phyloP scores from a whole-genome alignment of 116 monocot genomes.

The Zostera marina region DNA sequence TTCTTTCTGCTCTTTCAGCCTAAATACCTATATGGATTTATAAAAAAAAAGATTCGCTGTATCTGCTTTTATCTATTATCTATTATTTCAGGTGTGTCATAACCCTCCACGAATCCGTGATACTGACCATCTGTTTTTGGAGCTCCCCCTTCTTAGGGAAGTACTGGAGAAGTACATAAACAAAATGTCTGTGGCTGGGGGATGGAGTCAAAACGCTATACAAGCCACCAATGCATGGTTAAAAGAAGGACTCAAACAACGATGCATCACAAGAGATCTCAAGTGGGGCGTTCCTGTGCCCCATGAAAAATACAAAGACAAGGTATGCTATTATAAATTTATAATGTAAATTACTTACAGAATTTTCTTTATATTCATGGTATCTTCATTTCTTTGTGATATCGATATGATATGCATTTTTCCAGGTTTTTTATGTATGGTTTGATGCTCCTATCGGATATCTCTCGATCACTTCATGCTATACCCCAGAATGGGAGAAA shows the following conservation, averaged over 20 bases:
- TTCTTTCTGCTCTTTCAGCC: no score
- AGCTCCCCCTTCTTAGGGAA: conserved; percentile 61
- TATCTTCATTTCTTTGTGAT: background rate
- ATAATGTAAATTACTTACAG: background rate
- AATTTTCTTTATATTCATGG: background rate
- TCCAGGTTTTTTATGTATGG: conserved; percentile 97
- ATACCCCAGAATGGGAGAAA: conserved; percentile 83
- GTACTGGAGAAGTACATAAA: conserved; percentile 67
- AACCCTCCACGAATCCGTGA: conserved; percentile 66
- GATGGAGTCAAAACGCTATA: conserved; percentile 93
- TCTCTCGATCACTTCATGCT: conserved; percentile 77
- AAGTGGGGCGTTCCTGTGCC: conserved; percentile 99
- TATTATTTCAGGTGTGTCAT: conserved; percentile 40
- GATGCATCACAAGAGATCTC: conserved; percentile 97
- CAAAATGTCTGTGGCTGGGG: conserved; percentile 44
- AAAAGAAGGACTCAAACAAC: conserved; percentile 72
- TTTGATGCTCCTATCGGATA: conserved; percentile 99
- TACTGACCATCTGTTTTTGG: conserved; percentile 85
- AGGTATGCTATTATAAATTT: conserved; percentile 19
- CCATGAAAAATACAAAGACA: conserved; percentile 85
- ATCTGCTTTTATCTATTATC: conserved; percentile 2
- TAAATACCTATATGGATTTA: background rate
- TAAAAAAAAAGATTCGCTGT: background rate
- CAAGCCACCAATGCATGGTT: conserved; percentile 91
- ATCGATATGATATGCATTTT: background rate